Conservation (phyloP, 768 basidiomycete genomes). For the Leccinum boreale region DNA sequence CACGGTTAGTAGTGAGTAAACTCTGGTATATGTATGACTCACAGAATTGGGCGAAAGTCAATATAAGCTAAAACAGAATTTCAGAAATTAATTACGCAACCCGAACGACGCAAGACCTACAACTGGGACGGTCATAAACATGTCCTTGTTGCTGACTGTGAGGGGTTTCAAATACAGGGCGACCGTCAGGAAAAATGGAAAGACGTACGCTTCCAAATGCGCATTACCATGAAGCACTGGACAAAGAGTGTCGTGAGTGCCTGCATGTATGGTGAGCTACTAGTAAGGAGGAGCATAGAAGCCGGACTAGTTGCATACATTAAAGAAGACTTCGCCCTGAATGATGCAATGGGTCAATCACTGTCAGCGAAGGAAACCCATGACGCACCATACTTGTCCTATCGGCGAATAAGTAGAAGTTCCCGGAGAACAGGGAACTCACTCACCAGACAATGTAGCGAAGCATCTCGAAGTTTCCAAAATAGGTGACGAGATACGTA, state of each 20-base stretch:
- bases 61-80: slow-evolving; percentile 10
- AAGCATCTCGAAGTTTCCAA: slow-evolving; percentile 29
- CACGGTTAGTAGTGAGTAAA: slow-evolving; percentile 1
- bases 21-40: background rate
- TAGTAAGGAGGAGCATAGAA: background rate
- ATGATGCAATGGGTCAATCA: slow-evolving; percentile 7
- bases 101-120: slow-evolving; percentile 12
- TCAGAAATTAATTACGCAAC: background rate
- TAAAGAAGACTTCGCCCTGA: slow-evolving; percentile 49
- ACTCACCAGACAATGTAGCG: slow-evolving; percentile 41
- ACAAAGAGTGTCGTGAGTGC: slow-evolving; percentile 47
- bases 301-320: slow-evolving; percentile 24
- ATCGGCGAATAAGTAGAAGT: background rate
- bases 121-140: slow-evolving; percentile 32
- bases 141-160: slow-evolving; percentile 49
- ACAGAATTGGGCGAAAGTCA: slow-evolving; percentile 42
- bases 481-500: slow-evolving; percentile 45
- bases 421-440: background rate
- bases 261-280: slow-evolving; percentile 9
- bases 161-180: background rate
- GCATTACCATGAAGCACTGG: slow-evolving; percentile 51
- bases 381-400: slow-evolving; percentile 25
- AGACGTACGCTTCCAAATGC: slow-evolving; percentile 46
- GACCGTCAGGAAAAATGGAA: background rate
- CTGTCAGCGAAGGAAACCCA: background rate